Percentiles rank a stretch among this genome's conserved stretches.
These are phyloP conservation scores for Puccinia hordei DNA, from an alignment of 1,284 basidiomycete genomes.

Conservation along the genomic window DNA sequence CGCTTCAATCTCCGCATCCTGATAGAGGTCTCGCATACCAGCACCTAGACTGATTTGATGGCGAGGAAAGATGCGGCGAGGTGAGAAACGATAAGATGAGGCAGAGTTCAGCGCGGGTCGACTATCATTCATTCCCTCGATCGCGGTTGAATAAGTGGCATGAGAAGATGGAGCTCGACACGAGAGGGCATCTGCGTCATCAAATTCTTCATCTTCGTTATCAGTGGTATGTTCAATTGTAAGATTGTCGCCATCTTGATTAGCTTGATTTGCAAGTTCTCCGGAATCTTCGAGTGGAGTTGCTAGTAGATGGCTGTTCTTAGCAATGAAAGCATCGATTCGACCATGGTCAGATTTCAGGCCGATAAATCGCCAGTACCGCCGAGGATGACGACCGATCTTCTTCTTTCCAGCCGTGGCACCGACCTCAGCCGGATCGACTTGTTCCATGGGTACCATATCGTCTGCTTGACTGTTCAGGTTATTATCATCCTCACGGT, in stretches of 20 bases:
- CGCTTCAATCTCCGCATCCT: slow-evolving; percentile 48
- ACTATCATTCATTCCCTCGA: slow-evolving; percentile 16
- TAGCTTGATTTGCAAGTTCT: background rate
- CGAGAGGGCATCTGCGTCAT: slow-evolving; percentile 39
- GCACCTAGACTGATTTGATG: slow-evolving; percentile 51
- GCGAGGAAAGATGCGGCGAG: slow-evolving; percentile 43
- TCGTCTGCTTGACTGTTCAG: slow-evolving; percentile 53
- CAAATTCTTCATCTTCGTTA: slow-evolving; percentile 24
- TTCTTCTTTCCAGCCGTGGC: slow-evolving; percentile 48
- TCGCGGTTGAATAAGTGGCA: slow-evolving; percentile 44
- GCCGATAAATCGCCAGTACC: slow-evolving; percentile 61
- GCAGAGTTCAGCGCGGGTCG: slow-evolving; percentile 24
- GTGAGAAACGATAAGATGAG: slow-evolving; percentile 43
- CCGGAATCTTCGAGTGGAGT: background rate
- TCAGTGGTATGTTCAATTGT: background rate
- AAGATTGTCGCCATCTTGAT: background rate
- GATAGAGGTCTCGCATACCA: slow-evolving; percentile 48
- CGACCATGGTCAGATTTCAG: slow-evolving; percentile 53
- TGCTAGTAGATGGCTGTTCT: slow-evolving; percentile 28
- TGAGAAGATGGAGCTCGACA: slow-evolving; percentile 47
- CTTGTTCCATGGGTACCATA: slow-evolving; percentile 59
- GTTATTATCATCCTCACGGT: slow-evolving; percentile 30
- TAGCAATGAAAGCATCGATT: slow-evolving; percentile 50
- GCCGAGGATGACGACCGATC: slow-evolving; percentile 56
- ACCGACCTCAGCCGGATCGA: slow-evolving; percentile 50